A percentile compares a stretch with the other conserved stretches of the same genome.
Evolutionary conservation across 306 rosid genomes (phyloP).

Genomic region (Glycine latifolia): DNA sequence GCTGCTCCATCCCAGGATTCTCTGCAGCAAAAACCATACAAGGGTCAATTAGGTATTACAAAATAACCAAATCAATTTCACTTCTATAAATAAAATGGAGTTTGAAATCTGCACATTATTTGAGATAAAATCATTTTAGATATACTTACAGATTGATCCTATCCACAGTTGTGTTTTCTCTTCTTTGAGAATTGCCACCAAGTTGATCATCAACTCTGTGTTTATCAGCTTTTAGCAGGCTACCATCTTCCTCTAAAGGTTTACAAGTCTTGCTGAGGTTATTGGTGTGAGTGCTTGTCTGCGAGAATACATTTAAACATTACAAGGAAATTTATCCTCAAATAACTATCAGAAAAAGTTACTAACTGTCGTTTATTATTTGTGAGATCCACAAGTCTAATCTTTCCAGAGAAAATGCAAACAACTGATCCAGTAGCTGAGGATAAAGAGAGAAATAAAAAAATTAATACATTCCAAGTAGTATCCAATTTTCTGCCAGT

Average conservation of each 20-base stretch:
- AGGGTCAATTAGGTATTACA: conserved; percentile 38
- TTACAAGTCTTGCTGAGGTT: conserved; percentile 43
- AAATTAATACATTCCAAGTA: neutral
- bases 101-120: neutral
- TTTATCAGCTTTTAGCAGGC: conserved; percentile 40
- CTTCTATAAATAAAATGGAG: conserved; percentile 28
- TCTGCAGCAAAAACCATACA: conserved; percentile 59
- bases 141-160: conserved; percentile 88
- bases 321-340: conserved; percentile 30
- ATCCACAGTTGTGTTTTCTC: conserved; percentile 71
- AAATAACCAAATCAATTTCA: conserved; percentile 20
- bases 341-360: conserved; percentile 22
- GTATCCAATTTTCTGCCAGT: conserved; percentile 17
- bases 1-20: conserved; percentile 84
- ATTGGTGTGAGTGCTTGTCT: conserved; percentile 59
- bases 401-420: conserved; percentile 28
- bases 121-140: conserved; percentile 31
- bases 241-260: conserved; percentile 52
- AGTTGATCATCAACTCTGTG: conserved; percentile 50
- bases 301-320: conserved; percentile 49
- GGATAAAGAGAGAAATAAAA: conserved; percentile 13
- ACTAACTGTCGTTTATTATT: conserved; percentile 5
- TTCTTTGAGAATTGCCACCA: conserved; percentile 56
- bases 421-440: conserved; percentile 27
- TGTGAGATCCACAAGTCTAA: neutral